A percentile compares a stretch with the other conserved stretches of the same genome.
Evolutionary conservation across 2,329 filamentous ascomycete species (phyloP).

Genomic region (Diaporthe ampelina): DNA sequence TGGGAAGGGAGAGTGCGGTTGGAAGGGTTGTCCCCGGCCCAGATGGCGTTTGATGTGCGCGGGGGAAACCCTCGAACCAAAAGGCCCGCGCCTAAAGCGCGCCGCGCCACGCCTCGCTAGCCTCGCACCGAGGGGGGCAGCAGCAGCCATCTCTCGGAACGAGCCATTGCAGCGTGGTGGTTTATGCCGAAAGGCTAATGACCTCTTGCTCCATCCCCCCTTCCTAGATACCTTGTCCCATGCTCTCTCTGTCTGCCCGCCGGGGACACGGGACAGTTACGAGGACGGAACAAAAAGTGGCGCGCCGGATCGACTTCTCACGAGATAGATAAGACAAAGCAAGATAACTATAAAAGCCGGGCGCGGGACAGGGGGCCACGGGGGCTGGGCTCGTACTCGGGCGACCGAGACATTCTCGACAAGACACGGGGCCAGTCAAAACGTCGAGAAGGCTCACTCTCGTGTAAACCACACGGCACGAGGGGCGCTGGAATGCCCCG

Average conservation of each 20-base stretch:
- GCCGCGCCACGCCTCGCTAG: slow-evolving; percentile 1
- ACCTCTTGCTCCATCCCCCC: not conserved
- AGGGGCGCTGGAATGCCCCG: not conserved
- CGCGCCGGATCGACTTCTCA: slow-evolving; percentile 3
- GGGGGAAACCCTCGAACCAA: slow-evolving; percentile 19
- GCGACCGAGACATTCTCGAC: slow-evolving; percentile 14
- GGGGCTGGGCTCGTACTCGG: slow-evolving; percentile 16
- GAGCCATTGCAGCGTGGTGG: slow-evolving; percentile 28
- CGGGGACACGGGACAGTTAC: no score
- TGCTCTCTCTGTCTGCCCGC: not conserved
- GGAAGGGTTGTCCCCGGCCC: not conserved
- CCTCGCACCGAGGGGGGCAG: not conserved
- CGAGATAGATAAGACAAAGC: not conserved
- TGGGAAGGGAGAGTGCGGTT: not conserved
- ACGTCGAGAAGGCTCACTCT: slow-evolving; percentile 6
- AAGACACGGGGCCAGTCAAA: slow-evolving; percentile 14
- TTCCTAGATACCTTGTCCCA: not conserved
- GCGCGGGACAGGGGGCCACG: slow-evolving; percentile 1
- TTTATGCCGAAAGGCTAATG: slow-evolving; percentile 27
- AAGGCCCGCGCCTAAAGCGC: no score
- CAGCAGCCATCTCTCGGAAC: slow-evolving; percentile 21
- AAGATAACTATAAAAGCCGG: not conserved
- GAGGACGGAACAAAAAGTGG: not conserved
- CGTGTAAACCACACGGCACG: slow-evolving; percentile 13
- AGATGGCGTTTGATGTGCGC: slow-evolving; percentile 15